Base-by-base conservation (phyloP, 129 eudicot genomes). In the Erigeron canadensis region DNA sequence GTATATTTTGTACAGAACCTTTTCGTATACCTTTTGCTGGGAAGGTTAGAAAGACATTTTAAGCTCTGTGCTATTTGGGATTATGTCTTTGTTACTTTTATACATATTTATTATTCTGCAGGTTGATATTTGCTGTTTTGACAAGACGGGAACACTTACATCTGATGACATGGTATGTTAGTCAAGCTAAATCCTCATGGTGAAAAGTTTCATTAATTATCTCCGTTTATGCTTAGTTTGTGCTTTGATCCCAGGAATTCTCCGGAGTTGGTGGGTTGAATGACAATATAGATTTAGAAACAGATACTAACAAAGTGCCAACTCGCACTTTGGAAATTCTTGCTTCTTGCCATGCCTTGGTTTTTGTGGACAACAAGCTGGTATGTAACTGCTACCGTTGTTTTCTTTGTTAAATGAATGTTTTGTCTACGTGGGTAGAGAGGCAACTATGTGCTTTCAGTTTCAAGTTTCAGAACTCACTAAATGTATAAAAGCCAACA, bases 61-160 rank as follows among this genome's bases (percentile, higher is more conserved):
- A 22, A 10, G 3, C 46, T 62, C 64, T 78, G 38, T 61, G 58
- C 28, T 73, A 13, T 34, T 69, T 57, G n/a, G 66, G 60, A 39
- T 40, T 10, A 39, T 73, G 19, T 39, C 13, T 72, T 48, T 47
- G 15, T 0, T 50, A 15, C 34, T 45, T 66, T 37, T 39, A 11
- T 48, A 55, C 38, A 23, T 65, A 73, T 67, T 44, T 77, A 67
- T 34, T 9, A 1, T 63, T 81, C 60, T 63, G 72, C 86, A 95
- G 99, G 99, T 95, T 79, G 99, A 95, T 81, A 95, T 95, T 63
- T 95, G 97, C 50, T 95, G 99, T 77, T 95, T 95, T 66, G 99
- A 95, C 80, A 95, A 95, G 81, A 95, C 96, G 12, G 99, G 99
- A 43, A 95, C 99, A 15, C 81, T 95, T 46, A 90, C 99, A 56